phyloP scores from a whole-genome alignment of 371 early-diverging fungal species.

The Mucor sp. region DNA sequence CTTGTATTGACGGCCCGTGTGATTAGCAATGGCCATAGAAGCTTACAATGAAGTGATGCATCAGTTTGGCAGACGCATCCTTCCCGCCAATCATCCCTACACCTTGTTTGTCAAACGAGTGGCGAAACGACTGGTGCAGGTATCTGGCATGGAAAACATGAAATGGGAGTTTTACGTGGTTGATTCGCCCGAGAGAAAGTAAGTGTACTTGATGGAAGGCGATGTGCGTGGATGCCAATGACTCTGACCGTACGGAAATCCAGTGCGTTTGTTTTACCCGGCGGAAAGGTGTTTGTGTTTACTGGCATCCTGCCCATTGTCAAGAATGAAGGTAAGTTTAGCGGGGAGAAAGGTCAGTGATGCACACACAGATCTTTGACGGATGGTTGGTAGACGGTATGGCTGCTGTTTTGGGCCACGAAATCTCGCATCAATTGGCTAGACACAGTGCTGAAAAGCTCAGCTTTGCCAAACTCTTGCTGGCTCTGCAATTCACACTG shows the following conservation, averaged over 20 bases:
- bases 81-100: slow-evolving; percentile 64
- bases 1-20: neutral
- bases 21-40: slow-evolving; percentile 58
- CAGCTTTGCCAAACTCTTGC: slow-evolving; percentile 68
- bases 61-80: slow-evolving; percentile 58
- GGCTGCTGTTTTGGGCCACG: slow-evolving; percentile 92
- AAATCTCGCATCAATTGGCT: slow-evolving; percentile 85
- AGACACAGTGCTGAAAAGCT: slow-evolving; percentile 84
- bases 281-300: slow-evolving; percentile 94
- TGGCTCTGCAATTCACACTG: slow-evolving; percentile 52
- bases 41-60: slow-evolving; percentile 72
- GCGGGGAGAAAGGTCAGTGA: neutral
- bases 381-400: slow-evolving; percentile 61
- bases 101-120: slow-evolving; percentile 63
- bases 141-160: slow-evolving; percentile 65
- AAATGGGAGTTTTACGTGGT: slow-evolving; percentile 87
- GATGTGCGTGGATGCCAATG: neutral
- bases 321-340: slow-evolving; percentile 60
- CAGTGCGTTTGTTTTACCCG: slow-evolving; percentile 91
- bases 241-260: neutral
- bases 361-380: neutral
- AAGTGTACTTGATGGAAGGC: slow-evolving; percentile 1
- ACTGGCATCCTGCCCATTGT: slow-evolving; percentile 82
- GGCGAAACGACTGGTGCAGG: slow-evolving; percentile 69
- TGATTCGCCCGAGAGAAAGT: slow-evolving; percentile 75